Conservation (phyloP, 495 filamentous ascomycete genomes). For the Collariella sp. region DNA sequence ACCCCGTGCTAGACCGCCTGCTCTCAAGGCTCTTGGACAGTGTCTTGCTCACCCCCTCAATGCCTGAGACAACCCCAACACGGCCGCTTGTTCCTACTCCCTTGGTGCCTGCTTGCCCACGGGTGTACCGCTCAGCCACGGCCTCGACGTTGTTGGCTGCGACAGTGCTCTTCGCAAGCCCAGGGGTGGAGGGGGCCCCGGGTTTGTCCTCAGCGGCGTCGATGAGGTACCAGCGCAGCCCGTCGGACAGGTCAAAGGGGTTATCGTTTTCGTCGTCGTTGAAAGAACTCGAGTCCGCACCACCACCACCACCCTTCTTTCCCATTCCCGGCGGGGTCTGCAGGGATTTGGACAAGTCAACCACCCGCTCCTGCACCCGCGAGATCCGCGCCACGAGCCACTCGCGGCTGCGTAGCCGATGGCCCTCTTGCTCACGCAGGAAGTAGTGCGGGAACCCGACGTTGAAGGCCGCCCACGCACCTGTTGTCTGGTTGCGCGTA, state of each 20-base stretch:
- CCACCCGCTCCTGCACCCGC: slow-evolving; percentile 85
- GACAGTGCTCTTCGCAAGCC: slow-evolving; percentile 80
- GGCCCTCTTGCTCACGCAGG: slow-evolving; percentile 81
- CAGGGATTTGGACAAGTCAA: slow-evolving; percentile 73
- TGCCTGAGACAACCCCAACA: slow-evolving; percentile 36
- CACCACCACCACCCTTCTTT: slow-evolving; percentile 3
- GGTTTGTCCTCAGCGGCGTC: slow-evolving; percentile 91
- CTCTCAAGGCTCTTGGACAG: slow-evolving; percentile 83
- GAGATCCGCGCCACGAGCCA: slow-evolving; percentile 93
- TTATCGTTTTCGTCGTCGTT: slow-evolving; percentile 81
- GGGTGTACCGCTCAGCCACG: slow-evolving; percentile 43
- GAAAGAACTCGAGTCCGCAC: slow-evolving; percentile 31
- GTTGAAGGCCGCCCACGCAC: slow-evolving; percentile 98
- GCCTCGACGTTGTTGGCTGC: slow-evolving; percentile 83
- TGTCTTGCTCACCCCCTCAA: slow-evolving; percentile 65
- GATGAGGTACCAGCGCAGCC: slow-evolving; percentile 89
- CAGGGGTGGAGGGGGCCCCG: slow-evolving; percentile 86
- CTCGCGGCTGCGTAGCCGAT: slow-evolving; percentile 72
- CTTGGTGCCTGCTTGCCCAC: slow-evolving; percentile 46
- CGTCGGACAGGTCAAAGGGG: slow-evolving; percentile 93
- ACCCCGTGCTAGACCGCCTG: slow-evolving; percentile 74
- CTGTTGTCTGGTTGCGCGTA: slow-evolving; percentile 83
- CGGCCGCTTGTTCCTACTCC: slow-evolving; percentile 37
- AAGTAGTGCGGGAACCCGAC: slow-evolving; percentile 95
- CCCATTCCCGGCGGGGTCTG: slow-evolving; percentile 20